Conservation (phyloP, 768 basidiomycete species). For the Agrocybe praecox region DNA sequence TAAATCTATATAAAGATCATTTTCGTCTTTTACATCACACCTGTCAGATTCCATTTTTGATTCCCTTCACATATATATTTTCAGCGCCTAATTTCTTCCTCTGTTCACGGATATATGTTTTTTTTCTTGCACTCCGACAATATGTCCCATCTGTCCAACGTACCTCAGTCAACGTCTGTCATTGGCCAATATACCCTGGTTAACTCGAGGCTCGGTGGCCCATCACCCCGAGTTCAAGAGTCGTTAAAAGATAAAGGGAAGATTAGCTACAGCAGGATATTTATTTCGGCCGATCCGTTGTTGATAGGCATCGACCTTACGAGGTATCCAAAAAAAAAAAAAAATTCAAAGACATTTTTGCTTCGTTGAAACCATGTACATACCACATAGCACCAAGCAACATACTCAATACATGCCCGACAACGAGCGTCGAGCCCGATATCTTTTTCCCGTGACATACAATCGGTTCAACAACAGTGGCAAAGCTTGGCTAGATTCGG, state of each 20-base stretch:
- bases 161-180: not conserved
- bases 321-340: constrained; percentile 55
- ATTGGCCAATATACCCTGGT: constrained; percentile 30
- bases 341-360: not conserved
- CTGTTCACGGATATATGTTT: not conserved
- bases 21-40: not conserved
- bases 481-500: not conserved
- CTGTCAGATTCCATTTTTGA: not conserved
- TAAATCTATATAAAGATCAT: constrained; percentile 7
- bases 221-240: constrained; percentile 44
- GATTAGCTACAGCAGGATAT: constrained; percentile 40
- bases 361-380: not conserved
- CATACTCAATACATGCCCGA: too few species aligned
- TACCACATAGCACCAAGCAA: too few species aligned
- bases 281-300: constrained; percentile 57
- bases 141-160: not conserved
- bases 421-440: too few species aligned
- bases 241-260: constrained; percentile 47
- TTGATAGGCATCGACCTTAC: constrained; percentile 54
- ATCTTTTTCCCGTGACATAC: too few species aligned
- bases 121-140: too few species aligned
- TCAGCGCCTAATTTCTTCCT: not conserved
- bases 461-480: too few species aligned
- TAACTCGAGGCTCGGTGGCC: constrained; percentile 47
- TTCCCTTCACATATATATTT: not conserved